Evolutionary conservation across 129 eudicot species (phyloP), one percentile per base, ranked within the genome.

Genomic region (Helianthus tuberosus): DNA sequence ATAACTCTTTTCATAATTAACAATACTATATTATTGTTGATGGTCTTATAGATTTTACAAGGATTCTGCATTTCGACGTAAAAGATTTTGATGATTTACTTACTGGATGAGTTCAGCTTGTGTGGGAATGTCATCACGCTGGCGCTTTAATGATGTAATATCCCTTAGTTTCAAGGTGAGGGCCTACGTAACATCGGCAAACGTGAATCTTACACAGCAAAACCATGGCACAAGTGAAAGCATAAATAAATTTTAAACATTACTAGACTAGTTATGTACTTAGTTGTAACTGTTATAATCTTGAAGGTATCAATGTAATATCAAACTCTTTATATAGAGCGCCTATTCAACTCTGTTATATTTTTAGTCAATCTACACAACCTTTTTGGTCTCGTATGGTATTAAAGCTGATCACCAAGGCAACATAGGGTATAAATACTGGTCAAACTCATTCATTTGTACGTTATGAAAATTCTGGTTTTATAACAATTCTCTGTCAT

Each of bases 41-140:
- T 14, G 64, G 41, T 25, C 27, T 23, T 57, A 36, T 59, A 59
- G 5, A 59, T 11, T n/a, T 11, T 61, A 13, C 6, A 36, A 12
- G 57, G 77, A 29, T 72, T 15, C 71, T 63, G 15, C 58, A 17
- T 36, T 61, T 61, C 6, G 47, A 61, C 8, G 29, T 35, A 12
- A 25, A 25, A 70, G 74, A 38, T 25, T 11, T 47, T 67, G 62
- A 78, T 43, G 59, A 72, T 36, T 3, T 39, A 39, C 84, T 69
- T 84, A 90, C 96, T 90, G 96, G 66, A 85, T 79, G 73, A 90
- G 89, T 87, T 90, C 96, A 27, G 84, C 87, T 77, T 81, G 89
- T 32, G 78, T 52, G 74, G 96, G 93, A 62, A 87, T 77, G 20
- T 85, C 96, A 82, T 87, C 96, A 67, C 63, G 60, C 79, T 73